Evolutionary conservation across 2,329 filamentous ascomycete genomes (phyloP).

Genomic region (Arthroderma sp.): DNA sequence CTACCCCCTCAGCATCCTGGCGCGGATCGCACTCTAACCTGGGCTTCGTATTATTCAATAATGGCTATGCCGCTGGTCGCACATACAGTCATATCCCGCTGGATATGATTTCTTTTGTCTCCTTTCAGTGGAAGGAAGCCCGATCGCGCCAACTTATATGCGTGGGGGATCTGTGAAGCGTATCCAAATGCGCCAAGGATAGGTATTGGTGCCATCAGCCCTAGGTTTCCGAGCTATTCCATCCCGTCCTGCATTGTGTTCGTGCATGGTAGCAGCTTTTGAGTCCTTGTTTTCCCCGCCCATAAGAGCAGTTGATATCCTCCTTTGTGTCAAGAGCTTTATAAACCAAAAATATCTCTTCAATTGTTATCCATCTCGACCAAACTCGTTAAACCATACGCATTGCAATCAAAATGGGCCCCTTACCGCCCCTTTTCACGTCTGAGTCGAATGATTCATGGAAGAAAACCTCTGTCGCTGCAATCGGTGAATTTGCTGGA

Average conservation of each 20-base stretch:
- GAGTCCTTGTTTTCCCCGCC: not conserved
- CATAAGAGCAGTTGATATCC: not conserved
- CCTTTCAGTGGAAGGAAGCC: not conserved
- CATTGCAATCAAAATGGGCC: not conserved
- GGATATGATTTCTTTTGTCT: not conserved
- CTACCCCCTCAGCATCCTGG: not conserved
- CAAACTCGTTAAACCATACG: not conserved
- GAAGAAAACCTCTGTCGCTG: slow-evolving; percentile 27
- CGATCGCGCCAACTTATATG: not conserved
- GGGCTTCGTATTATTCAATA: not conserved
- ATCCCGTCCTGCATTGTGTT: not conserved
- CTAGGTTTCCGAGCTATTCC: not conserved
- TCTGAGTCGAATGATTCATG: slow-evolving; percentile 3
- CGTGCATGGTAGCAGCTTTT: not conserved
- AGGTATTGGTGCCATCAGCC: not conserved
- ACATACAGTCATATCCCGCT: not conserved
- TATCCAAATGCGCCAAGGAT: not conserved
- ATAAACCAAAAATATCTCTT: not conserved
- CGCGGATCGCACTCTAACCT: not conserved
- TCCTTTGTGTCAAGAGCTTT: not conserved
- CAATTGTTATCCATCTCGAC: not conserved
- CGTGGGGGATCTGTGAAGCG: not conserved
- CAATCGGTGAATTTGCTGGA: slow-evolving; percentile 41
- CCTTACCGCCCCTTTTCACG: not conserved
- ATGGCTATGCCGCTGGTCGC: not conserved